A percentile compares a stretch with the other conserved stretches of the same genome.
Evolutionary conservation across 805 yeast species (phyloP).

Genomic region (Pichia heedii): DNA sequence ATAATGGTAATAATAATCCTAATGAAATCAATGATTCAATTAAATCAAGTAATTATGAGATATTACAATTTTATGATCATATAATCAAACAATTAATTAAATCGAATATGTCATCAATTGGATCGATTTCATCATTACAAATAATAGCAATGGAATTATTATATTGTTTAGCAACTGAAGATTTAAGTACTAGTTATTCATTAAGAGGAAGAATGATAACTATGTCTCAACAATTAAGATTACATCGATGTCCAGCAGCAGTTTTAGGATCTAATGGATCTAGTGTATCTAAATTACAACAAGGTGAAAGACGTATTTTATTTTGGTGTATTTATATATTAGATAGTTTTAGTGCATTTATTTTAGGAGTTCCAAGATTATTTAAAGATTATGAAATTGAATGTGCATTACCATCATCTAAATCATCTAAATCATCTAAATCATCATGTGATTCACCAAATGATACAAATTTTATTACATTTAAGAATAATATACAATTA

Average conservation of each 20-base stretch:
- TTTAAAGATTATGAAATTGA: constrained; percentile 76
- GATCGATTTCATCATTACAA: constrained; percentile 63
- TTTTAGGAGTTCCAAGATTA: constrained; percentile 75
- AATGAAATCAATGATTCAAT: too few species aligned
- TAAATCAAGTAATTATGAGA: constrained; percentile 21
- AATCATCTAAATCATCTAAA: constrained; percentile 13
- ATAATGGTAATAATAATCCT: too few species aligned
- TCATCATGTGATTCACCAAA: constrained; percentile 28
- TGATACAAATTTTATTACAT: constrained; percentile 47
- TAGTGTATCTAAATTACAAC: constrained; percentile 57
- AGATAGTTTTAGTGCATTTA: constrained; percentile 66
- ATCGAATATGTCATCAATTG: constrained; percentile 49
- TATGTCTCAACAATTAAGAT: constrained; percentile 77
- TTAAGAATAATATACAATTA: constrained; percentile 44
- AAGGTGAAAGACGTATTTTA: constrained; percentile 70
- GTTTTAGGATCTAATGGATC: constrained; percentile 61
- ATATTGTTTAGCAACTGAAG: constrained; percentile 66
- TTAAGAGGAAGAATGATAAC: constrained; percentile 67
- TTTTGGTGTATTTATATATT: constrained; percentile 80
- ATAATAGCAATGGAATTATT: constrained; percentile 59
- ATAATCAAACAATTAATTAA: constrained; percentile 54
- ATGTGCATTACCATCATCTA: constrained; percentile 74
- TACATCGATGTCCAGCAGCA: constrained; percentile 83
- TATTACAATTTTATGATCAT: constrained; percentile 45
- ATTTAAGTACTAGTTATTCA: constrained; percentile 63